phyloP scores from a whole-genome alignment of 2,329 filamentous ascomycete genomes.

The Penicillium sp. region DNA sequence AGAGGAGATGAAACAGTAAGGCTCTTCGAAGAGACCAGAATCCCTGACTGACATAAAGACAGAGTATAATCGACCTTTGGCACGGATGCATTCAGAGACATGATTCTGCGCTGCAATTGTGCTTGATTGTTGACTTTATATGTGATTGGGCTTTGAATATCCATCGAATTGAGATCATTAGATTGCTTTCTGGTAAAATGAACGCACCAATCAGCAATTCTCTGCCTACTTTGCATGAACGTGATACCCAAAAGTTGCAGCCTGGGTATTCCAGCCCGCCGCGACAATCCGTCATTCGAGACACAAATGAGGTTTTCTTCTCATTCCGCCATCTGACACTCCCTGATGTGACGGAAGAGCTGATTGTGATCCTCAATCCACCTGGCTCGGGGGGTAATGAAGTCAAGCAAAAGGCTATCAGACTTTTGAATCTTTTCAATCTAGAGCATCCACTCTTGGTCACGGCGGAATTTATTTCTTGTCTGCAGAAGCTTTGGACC shows the following conservation, averaged over 20 bases:
- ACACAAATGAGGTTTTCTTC: background rate
- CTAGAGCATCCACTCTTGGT: background rate
- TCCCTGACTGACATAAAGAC: background rate
- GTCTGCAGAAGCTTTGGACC: background rate
- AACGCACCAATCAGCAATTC: background rate
- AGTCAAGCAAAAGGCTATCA: background rate
- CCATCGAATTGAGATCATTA: background rate
- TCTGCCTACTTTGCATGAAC: background rate
- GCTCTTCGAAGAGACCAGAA: background rate
- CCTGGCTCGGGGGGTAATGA: background rate
- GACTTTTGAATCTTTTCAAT: background rate
- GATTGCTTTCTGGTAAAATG: background rate
- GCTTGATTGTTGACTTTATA: slow-evolving; percentile 1
- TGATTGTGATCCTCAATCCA: background rate
- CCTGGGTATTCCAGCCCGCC: background rate
- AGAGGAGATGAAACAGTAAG: background rate
- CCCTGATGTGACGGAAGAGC: background rate
- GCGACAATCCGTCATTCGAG: background rate
- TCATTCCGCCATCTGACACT: background rate
- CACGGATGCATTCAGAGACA: background rate
- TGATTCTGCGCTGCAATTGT: background rate
- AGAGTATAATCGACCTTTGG: slow-evolving; percentile 1
- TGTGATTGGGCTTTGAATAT: slow-evolving; percentile 1
- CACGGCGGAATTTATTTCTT: background rate
- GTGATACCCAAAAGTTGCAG: background rate